Percentiles rank a stretch among this genome's conserved stretches.
phyloP scores from a whole-genome alignment of 108 stramenopile species.

The Cyclostephanos tholiformis region DNA sequence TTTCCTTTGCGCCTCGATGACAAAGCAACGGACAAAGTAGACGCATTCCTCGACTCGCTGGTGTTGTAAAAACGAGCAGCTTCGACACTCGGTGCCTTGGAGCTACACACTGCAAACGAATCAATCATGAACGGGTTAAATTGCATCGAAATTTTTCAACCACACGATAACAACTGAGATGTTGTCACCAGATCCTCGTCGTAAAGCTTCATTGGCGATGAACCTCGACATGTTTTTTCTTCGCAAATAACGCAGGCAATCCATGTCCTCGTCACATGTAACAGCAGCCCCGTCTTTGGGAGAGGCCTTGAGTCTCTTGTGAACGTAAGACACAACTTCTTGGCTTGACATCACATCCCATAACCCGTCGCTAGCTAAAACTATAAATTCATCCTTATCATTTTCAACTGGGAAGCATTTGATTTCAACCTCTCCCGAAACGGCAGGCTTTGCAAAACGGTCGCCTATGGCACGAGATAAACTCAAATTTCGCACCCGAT shows the following conservation, averaged over 20 bases:
- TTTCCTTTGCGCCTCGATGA: neutral
- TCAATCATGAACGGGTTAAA: slow-evolving; percentile 12
- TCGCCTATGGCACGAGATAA: slow-evolving; percentile 81
- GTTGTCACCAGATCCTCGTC: slow-evolving; percentile 83
- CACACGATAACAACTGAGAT: slow-evolving; percentile 86
- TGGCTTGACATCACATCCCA: slow-evolving; percentile 98
- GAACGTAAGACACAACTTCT: slow-evolving; percentile 91
- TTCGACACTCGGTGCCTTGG: neutral
- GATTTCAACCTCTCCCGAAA: slow-evolving; percentile 77
- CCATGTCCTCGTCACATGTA: slow-evolving; percentile 39
- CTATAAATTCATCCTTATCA: slow-evolving; percentile 49
- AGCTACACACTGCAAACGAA: neutral
- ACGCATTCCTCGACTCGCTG: neutral
- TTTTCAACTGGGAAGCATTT: slow-evolving; percentile 49
- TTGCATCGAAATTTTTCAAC: slow-evolving; percentile 49
- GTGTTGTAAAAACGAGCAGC: neutral
- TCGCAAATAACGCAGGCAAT: slow-evolving; percentile 36
- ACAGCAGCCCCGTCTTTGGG: slow-evolving; percentile 49
- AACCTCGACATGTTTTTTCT: slow-evolving; percentile 66
- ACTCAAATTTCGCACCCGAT: slow-evolving; percentile 77
- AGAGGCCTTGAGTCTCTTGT: slow-evolving; percentile 48
- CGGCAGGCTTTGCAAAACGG: slow-evolving; percentile 71
- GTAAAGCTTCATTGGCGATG: slow-evolving; percentile 77
- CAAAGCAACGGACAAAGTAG: neutral
- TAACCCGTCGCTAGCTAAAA: slow-evolving; percentile 92